phyloP scores from a whole-genome alignment of 2,329 filamentous ascomycete species.

The Neurospora sp. region DNA sequence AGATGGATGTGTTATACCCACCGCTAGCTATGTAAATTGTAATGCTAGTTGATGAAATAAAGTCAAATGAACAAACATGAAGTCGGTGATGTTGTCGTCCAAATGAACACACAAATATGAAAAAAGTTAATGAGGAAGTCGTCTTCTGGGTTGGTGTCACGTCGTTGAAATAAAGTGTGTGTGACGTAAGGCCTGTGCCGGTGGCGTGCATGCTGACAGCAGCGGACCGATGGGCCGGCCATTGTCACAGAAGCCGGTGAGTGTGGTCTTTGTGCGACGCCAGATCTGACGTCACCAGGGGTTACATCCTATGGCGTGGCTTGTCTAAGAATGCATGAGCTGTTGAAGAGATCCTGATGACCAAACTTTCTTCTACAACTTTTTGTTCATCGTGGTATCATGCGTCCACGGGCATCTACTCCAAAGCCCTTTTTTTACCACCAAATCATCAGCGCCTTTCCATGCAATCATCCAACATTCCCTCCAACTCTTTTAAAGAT shows the following conservation, averaged over 20 bases:
- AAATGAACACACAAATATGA: no score
- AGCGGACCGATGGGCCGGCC: not conserved
- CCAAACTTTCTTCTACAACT: not conserved
- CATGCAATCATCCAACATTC: not conserved
- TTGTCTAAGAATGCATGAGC: not conserved
- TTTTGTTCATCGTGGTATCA: not conserved
- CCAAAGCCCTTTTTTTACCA: not conserved
- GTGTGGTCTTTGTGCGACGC: not conserved
- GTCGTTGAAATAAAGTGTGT: not conserved
- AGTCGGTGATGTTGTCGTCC: not conserved
- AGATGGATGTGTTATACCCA: not conserved
- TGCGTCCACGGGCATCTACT: not conserved
- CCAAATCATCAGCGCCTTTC: not conserved
- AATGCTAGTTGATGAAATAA: not conserved
- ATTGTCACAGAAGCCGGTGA: not conserved
- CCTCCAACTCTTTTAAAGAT: not conserved
- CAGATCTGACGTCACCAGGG: not conserved
- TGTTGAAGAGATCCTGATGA: not conserved
- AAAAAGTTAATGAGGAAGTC: not conserved
- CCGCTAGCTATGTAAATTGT: not conserved
- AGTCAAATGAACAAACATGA: not conserved
- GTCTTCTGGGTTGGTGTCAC: not conserved
- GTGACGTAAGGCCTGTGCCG: not conserved
- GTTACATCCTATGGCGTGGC: not conserved
- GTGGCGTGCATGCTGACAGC: not conserved